A percentile compares a stretch with the other conserved stretches of the same genome.
Conservation (phyloP, 257 asterid genomes). For the Nicotiana otophora region DNA sequence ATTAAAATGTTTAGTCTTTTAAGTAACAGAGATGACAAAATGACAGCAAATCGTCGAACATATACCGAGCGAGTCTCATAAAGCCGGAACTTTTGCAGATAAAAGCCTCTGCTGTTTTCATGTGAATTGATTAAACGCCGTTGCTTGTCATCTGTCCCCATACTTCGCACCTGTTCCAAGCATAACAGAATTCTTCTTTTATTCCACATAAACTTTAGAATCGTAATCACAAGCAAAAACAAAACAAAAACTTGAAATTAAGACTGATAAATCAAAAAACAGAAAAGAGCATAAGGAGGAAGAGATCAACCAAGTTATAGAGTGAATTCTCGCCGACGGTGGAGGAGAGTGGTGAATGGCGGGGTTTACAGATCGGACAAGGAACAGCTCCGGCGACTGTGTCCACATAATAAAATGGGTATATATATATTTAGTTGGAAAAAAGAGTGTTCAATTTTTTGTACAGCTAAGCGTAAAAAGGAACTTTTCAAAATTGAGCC, state of each 20-base stretch:
- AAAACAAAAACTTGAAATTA: not conserved
- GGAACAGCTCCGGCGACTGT: not conserved
- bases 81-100: constrained; percentile 69
- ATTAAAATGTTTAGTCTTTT: too few relatives aligned
- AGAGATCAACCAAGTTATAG: not conserved
- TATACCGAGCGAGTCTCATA: constrained; percentile 87
- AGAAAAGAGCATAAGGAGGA: not conserved
- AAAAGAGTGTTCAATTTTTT: not conserved
- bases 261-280: not conserved
- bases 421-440: not conserved
- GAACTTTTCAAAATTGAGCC: not conserved
- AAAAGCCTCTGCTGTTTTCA: constrained; percentile 10
- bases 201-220: not conserved
- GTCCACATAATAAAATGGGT: not conserved
- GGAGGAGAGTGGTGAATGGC: not conserved
- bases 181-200: not conserved
- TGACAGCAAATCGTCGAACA: not conserved
- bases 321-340: not conserved
- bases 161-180: constrained; percentile 14
- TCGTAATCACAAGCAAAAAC: not conserved
- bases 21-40: not conserved
- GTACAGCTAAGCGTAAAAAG: not conserved
- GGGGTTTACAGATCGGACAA: constrained; percentile 3
- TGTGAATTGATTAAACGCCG: constrained; percentile 21
- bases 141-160: constrained; percentile 35